Base-by-base conservation (phyloP, 169 alveolate genomes). In the Eimeria falciformis region DNA sequence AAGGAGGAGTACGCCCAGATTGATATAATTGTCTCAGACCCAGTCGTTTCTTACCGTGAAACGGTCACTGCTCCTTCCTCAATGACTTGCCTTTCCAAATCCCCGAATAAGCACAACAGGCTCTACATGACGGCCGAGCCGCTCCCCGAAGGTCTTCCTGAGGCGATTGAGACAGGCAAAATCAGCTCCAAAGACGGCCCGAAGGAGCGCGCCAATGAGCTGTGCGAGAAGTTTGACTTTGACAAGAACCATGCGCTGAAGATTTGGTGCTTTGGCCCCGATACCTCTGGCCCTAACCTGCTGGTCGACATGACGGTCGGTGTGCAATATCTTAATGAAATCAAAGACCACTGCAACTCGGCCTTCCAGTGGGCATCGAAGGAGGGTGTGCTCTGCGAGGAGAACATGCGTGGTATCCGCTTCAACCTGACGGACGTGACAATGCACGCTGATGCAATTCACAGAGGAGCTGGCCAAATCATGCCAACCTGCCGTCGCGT, bases 241-340 rank as follows among this genome's bases (percentile, higher is more conserved):
- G 99, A 99, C 95, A 97, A 97, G 95, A 97, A 97, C 96, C 99
- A 98, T 53, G 99, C 99, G 77, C 90, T 96, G 85, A 99, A 98
- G 97, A 98, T 99, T 73, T 99, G 99, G 99, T 98, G 99, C 96
- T 99, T 98, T 95, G 99, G 99, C 29, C 99, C 99, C 62, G 99
- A 99, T 84, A 97, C 99, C 79, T 96, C 98, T 43, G 99, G 99
- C 53, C 99, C 99, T 18, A 99, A 99, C 96, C 92, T 99, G 83
- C 95, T 99, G 89, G 99, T 98, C 29, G 99, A 99, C 94, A 94
- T 95, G 93, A 98, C 99, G 43, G 97, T 98, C 91, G 99, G 99
- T 91, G 92, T 97, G 69, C 99, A 99, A 96, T 98, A 98, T 96
- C 95, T 99, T 96, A 97, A 97, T 96, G 99, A 99, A 97, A 98